Base-by-base conservation (phyloP, 2,329 filamentous ascomycete genomes). In the Pyricularia grisea region DNA sequence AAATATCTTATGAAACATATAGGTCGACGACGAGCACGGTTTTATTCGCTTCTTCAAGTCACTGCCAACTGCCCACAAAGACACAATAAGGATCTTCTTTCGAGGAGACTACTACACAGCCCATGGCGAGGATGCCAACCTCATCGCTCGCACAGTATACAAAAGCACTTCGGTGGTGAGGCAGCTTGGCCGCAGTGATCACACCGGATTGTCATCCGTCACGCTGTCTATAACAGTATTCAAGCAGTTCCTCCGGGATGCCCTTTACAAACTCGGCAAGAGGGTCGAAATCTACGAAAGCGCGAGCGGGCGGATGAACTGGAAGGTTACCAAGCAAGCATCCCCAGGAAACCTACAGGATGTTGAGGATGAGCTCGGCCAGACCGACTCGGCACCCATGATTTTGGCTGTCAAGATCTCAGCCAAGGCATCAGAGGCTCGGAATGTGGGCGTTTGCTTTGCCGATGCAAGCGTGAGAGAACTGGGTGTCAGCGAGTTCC, bases 21-120 rank as follows among this genome's bases (percentile, higher is more conserved):
- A 94, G 91, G 92, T 98, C 77, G 96, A 99, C 76, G 95, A 99
- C 77, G 95, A 99, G 83, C 89, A 90, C 76, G 93, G 94, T 73
- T 99, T 99, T 84, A 97, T 98, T 81, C 92, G 90, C 74, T 97
- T 93, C 82, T 99, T 96, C 84, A 94, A 94, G 74, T 90, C 89
- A n/a, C 85, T 99, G 2, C 88, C 93, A 6, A 75, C 83, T 17
- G 88, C 88, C 68, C 87, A 88, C 73, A 85, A 88, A 58, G 90
- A 92, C 68, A 94, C 92, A 0, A 85, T 99, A 68, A 90, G 95
- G 68, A 90, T 99, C 70, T 98, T 98, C 77, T 94, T 98, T 76
- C 89, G 95, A 72, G 91, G 92, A 50, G 95, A 99, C 77, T 99
- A 90, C 86, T 97, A 97, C 78, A 97, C 94, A 6, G 92, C 94